Base-by-base conservation (phyloP, 208 protist genomes). In the Trypanosomatidae sp. region DNA sequence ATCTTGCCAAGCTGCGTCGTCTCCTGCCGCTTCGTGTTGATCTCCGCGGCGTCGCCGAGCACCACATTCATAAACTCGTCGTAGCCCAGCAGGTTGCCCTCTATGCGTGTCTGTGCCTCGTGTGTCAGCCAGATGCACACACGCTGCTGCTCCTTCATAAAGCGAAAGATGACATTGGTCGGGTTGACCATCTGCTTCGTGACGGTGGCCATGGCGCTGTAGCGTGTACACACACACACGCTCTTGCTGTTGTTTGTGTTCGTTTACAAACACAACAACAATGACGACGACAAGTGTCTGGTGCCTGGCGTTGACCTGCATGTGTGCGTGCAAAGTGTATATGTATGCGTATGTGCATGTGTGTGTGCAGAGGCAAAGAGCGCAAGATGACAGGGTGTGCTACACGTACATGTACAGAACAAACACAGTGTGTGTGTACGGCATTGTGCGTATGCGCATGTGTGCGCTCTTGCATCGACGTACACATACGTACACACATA, bases 31-130 rank as follows among this genome's bases (percentile, higher is more conserved):
- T 88, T 89, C 10, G 63, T 6, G 64, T 93, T 77, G 0, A 87
- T 71, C 62, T 97, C 92, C 19, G 66, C 56, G 11, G 87, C 75
- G 25, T 97, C 77, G 16, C 75, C 82, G 4, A 97, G 60, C 21
- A 95, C 85, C 6, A 97, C 47, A 52, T 97, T 97, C 83, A 96
- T 95, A 43, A 88, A 97, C 54, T 95, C 83, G 47, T 97, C 92
- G 56, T 95, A 96, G 27, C 88, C 92, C 11, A 89, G 43, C 0
- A 95, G 43, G 33, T 63, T 65, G 16, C 84, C 86, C 53, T 94
- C 86, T 27, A 93, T 72, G 6, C 72, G 69, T 26, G 68, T 74
- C 25, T 89, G 59, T 0, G 59, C 70, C 54, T 93, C 75, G 56
- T 95, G 74, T 44, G 81, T 71, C 0, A 93, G 55, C 88, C 85